Evolutionary conservation across 1,284 basidiomycete species (phyloP), one percentile per base, ranked within the genome.

Genomic region (Kalmanozyma brasiliensis): DNA sequence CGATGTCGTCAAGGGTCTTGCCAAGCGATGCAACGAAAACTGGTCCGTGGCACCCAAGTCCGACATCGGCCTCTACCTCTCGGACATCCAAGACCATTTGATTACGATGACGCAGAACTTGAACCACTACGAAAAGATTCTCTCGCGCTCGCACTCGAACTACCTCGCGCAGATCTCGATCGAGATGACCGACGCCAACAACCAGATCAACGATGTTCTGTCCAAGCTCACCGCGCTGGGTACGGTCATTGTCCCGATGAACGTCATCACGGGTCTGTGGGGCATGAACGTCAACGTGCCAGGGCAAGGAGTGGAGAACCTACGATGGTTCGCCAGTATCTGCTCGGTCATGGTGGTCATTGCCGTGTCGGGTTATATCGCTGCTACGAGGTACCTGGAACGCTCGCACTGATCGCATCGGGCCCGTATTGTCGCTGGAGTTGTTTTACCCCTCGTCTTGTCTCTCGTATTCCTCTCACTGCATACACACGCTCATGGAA

Each of bases 51-150:
- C 96, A 14, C 96, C 96, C 0, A 98, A 96, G 67, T 92, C 92
- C 9, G 95, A 99, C 82, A 98, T 99, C 69, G 94, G 95, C 1
- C 86, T 98, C 8, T 94, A 96, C 84, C 88, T 97, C 2, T 95
- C 92, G 7, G 94, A 96, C 85, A 76, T 80, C 17, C 80, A 93
- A 86, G 96, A 98, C 83, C 96, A 99, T 84, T 84, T 98, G 83
- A 98, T 98, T 84, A 99, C 96, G 26, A 98, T 98, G 94, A 99
- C 95, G 3, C 95, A 98, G 84, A 98, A 97, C 82, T 62, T 77
- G 66, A 77, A 77, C 52, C 76, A 79, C 63, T 79, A 78, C 47
- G 78, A 79, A 53, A 98, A 98, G 86, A 98, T 98, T 82, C 87
- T 98, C 8, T 98, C 94, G 2, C 89, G 95, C 26, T 98, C 95